Evolutionary conservation across 495 filamentous ascomycete genomes (phyloP), one percentile per base, ranked within the genome.

Genomic region (Talaromyces trachyspermus): DNA sequence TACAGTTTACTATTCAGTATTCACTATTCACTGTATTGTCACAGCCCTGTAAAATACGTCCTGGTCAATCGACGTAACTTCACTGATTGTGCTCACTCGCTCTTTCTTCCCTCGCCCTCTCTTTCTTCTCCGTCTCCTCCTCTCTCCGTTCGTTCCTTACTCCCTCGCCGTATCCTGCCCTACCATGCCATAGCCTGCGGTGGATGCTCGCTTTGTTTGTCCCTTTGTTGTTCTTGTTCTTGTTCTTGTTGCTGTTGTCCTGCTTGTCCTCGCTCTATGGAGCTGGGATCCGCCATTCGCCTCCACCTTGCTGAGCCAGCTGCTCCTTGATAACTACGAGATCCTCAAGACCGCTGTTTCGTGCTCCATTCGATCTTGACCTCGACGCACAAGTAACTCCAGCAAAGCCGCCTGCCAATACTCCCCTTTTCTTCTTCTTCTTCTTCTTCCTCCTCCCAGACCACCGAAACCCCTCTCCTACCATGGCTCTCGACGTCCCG

Each of bases 401-500:
- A n/a, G n/a, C n/a, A n/a, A n/a, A n/a, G n/a, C n/a, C n/a, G n/a
- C n/a, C n/a, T n/a, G n/a, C n/a, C n/a, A n/a, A n/a, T n/a, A n/a
- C n/a, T n/a, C n/a, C n/a, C n/a, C n/a, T n/a, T n/a, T n/a, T n/a
- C n/a, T n/a, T n/a, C n/a, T n/a, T n/a, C n/a, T n/a, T n/a, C n/a
- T n/a, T n/a, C n/a, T n/a, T n/a, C n/a, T n/a, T n/a, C n/a, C n/a
- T n/a, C n/a, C n/a, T n/a, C n/a, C n/a, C n/a, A n/a, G n/a, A n/a
- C n/a, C n/a, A n/a, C n/a, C n/a, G n/a, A n/a, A n/a, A n/a, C n/a
- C n/a, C n/a, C n/a, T n/a, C n/a, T 33, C 5, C 35, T 57, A 64
- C 52, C 46, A 76, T 75, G 71, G 54, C 62, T 48, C 58, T 78
- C 17, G 49, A 59, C 23, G 59, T 80, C 43, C 76, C 76, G 43